phyloP scores from a whole-genome alignment of 2,329 filamentous ascomycete species.

The Pyricularia pennisetigena region DNA sequence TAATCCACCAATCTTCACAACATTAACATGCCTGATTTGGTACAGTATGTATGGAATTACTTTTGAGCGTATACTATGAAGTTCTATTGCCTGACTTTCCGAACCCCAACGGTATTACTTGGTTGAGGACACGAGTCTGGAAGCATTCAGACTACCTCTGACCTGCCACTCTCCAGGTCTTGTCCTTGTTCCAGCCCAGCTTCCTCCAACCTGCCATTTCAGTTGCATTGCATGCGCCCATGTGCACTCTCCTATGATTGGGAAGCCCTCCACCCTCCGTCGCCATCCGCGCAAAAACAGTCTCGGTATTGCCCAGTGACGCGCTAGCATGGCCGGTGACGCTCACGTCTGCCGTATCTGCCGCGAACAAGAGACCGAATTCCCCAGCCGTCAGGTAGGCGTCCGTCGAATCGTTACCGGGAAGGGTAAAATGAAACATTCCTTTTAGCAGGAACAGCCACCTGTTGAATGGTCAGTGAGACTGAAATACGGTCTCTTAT shows the following conservation, averaged over 20 bases:
- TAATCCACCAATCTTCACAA: background rate
- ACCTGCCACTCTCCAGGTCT: background rate
- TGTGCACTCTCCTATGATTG: background rate
- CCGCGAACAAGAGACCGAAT: background rate
- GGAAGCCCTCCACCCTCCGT: background rate
- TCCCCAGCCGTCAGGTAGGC: background rate
- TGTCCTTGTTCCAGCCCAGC: background rate
- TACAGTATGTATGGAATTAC: background rate
- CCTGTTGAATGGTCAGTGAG: background rate
- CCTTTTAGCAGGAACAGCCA: background rate
- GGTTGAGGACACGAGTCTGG: background rate
- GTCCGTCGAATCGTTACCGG: background rate
- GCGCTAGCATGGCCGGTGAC: background rate
- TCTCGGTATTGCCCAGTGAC: background rate
- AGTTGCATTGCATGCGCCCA: background rate
- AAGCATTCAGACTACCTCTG: background rate
- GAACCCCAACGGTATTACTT: background rate
- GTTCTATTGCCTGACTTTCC: background rate
- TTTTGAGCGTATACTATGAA: background rate
- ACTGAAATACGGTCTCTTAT: background rate
- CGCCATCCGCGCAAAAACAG: background rate
- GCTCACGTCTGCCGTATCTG: background rate
- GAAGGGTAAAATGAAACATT: background rate
- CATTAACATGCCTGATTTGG: background rate
- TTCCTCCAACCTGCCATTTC: background rate